Conservation (phyloP, 192 early-diverging fungal genomes). For the Glomus cerebriforme region DNA sequence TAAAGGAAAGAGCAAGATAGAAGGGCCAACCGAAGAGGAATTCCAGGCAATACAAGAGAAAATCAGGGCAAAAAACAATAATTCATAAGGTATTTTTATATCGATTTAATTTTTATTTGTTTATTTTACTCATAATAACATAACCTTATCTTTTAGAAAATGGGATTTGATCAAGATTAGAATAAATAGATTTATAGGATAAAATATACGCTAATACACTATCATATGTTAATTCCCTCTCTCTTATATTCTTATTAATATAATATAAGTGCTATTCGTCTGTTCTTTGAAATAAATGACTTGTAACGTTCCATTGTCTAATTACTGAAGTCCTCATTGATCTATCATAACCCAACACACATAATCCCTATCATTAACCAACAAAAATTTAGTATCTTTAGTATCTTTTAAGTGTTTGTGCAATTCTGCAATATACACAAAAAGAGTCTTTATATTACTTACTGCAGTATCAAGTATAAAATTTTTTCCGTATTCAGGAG, state of each 20-base stretch:
- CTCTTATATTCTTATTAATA: no score
- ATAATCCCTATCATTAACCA: not conserved
- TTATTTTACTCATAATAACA: no score
- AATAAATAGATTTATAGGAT: not conserved
- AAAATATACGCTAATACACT: not conserved
- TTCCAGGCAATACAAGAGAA: slow-evolving; percentile 62
- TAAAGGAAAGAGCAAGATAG: slow-evolving; percentile 19
- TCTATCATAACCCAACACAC: slow-evolving; percentile 25
- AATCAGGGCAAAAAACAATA: slow-evolving; percentile 52
- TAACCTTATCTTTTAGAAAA: no score
- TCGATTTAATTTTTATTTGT: no score
- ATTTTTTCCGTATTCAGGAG: slow-evolving; percentile 37
- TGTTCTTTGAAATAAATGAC: slow-evolving; percentile 26
- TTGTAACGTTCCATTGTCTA: slow-evolving; percentile 22
- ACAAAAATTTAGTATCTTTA: not conserved
- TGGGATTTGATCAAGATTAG: no score
- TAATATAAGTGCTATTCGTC: not conserved
- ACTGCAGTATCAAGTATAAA: slow-evolving; percentile 46
- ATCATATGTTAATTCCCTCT: not conserved
- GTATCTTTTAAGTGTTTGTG: no score
- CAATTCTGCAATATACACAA: not conserved
- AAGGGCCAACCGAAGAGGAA: slow-evolving; percentile 64
- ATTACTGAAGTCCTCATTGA: slow-evolving; percentile 22
- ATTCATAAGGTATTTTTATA: not conserved
- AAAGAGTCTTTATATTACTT: not conserved